Evolutionary conservation across 768 basidiomycete genomes (phyloP).

Genomic region (Amanita exitialis): DNA sequence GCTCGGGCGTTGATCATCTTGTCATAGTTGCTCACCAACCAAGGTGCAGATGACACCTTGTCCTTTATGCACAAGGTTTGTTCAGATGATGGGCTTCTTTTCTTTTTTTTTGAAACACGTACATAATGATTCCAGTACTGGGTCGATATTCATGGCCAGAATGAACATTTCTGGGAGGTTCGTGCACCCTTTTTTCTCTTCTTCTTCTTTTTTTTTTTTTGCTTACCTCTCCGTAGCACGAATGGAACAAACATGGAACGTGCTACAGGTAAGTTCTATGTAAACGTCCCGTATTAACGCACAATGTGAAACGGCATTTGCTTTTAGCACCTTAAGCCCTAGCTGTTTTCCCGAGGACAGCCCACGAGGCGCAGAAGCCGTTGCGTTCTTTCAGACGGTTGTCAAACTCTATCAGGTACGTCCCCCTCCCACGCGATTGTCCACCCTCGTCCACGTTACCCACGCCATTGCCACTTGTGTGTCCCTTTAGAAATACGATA

Average conservation of each 20-base stretch:
- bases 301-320: not conserved
- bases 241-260: conserved; percentile 53
- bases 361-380: conserved; percentile 47
- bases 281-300: not conserved
- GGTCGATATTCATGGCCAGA: conserved; percentile 40
- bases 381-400: conserved; percentile 42
- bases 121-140: conserved; percentile 26
- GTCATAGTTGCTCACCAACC: conserved; percentile 35
- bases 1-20: not conserved
- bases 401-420: conserved; percentile 1
- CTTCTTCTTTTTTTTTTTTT: conserved; percentile 5
- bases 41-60: conserved; percentile 42
- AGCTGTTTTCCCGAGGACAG: conserved; percentile 44
- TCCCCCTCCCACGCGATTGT: not conserved
- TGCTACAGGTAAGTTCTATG: conserved; percentile 19
- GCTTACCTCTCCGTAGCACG: conserved; percentile 27
- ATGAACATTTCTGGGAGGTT: conserved; percentile 53
- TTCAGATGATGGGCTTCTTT: no score
- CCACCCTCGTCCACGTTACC: not conserved
- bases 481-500: not conserved
- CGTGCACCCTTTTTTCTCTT: conserved; percentile 4
- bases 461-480: not conserved
- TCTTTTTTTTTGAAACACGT: not conserved
- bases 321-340: conserved; percentile 36
- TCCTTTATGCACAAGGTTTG: conserved; percentile 33